Percentiles rank a stretch among this genome's conserved stretches.
Evolutionary conservation across 331 rosid genomes (phyloP).

Genomic region (Cucumis variabilis): DNA sequence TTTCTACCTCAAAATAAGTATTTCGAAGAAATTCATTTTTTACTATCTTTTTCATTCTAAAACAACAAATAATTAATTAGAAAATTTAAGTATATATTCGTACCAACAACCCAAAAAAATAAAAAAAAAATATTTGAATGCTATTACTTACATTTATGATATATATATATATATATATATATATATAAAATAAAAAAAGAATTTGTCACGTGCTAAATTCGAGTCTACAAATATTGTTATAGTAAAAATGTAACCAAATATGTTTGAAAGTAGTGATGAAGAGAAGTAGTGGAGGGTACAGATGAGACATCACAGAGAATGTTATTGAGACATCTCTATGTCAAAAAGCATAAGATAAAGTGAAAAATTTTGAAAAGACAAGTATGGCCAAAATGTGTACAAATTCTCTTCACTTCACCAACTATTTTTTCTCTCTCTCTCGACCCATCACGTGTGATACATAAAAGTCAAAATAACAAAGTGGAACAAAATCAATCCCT

Average conservation of each 20-base stretch:
- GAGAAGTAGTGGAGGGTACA: slow-evolving; percentile 16
- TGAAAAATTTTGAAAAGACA: slow-evolving; percentile 20
- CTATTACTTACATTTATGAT: no score
- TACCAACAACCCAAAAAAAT: no score
- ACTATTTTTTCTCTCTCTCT: background rate
- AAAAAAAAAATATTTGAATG: no score
- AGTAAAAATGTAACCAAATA: background rate
- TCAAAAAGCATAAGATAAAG: slow-evolving; percentile 29
- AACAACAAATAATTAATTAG: background rate
- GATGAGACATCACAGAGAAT: slow-evolving; percentile 24
- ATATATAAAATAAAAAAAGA: no score
- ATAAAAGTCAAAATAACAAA: background rate
- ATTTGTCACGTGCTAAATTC: no score
- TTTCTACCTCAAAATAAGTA: no score
- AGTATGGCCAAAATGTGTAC: slow-evolving; percentile 18
- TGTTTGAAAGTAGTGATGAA: background rate
- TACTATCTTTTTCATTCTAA: background rate
- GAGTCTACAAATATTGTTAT: no score
- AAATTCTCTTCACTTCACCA: background rate
- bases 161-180: no score
- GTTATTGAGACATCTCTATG: slow-evolving; percentile 31
- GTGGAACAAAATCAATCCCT: background rate
- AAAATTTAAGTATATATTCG: background rate
- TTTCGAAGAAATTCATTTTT: background rate
- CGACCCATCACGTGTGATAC: slow-evolving; percentile 26